phyloP scores from a whole-genome alignment of 768 basidiomycete genomes.

The Auriscalpium orientale region DNA sequence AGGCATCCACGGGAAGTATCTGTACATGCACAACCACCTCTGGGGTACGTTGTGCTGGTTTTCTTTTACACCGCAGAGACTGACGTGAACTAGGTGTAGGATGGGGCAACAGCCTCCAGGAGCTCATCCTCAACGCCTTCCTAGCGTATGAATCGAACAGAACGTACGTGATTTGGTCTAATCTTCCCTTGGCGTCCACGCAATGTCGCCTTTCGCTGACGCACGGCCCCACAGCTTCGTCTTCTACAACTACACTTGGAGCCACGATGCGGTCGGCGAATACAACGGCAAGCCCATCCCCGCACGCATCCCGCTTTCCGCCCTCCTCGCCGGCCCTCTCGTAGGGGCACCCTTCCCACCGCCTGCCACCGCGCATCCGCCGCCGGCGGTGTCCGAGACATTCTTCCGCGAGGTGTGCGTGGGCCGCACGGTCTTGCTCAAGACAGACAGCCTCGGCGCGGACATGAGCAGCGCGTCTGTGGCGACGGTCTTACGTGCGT shows the following conservation, averaged over 20 bases:
- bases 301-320: conserved; percentile 44
- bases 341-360: conserved; percentile 33
- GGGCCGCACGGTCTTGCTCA: conserved; percentile 23
- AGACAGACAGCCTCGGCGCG: conserved; percentile 22
- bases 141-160: conserved; percentile 40
- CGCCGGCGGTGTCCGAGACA: conserved; percentile 28
- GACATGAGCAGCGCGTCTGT: conserved; percentile 23
- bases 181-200: not conserved
- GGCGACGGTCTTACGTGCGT: conserved; percentile 27
- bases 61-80: not conserved
- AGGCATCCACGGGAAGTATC: conserved; percentile 9
- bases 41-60: not conserved
- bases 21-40: conserved; percentile 9
- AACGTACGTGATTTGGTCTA: conserved; percentile 33
- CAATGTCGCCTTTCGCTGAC: not conserved
- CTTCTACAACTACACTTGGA: conserved; percentile 52
- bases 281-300: conserved; percentile 45
- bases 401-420: conserved; percentile 38
- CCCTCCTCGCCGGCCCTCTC: conserved; percentile 33
- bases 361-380: conserved; percentile 19
- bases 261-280: conserved; percentile 29
- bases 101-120: conserved; percentile 59
- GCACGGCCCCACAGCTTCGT: conserved; percentile 27
- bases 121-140: conserved; percentile 44
- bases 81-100: conserved; percentile 33